Base-by-base conservation (phyloP, 805 yeast genomes). In the Starmerella vaccinii region DNA sequence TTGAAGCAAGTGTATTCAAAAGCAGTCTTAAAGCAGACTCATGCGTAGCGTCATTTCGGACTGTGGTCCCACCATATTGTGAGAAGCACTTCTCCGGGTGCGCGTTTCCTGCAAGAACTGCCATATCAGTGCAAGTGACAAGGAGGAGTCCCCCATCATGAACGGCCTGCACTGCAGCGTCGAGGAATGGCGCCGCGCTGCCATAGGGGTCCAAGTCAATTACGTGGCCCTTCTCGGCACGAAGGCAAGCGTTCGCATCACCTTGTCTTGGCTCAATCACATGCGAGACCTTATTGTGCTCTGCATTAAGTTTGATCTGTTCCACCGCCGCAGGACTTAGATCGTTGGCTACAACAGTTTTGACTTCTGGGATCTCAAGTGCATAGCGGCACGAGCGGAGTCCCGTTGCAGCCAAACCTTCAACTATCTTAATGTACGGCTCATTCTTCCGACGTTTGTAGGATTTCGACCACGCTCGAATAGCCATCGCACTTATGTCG, bases 121-220 rank as follows among this genome's bases (percentile, higher is more conserved):
- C 95, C 15, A 94, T 75, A 68, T 92, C 99, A 0, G 99, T 92
- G 65, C 98, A 92, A 0, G 99, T 92, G 3, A 92, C 90, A 46
- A 92, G 70, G 57, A 92, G 67, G 39, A 92, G 61, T 1, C 97
- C 99, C 50, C 82, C 89, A 58, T 89, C 88, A 45, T 76, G 76
- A n/a, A 89, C 76, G 29, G 82, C 71, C 61, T 87, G 95, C 29
- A 92, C 71, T 0, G 97, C 97, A 29, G 92, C 79, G 65, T 92
- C 98, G 26, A 92, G 74, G 64, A 92, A 92, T 7, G 98, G 98
- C 0, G 96, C 78, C 0, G 96, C 98, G 0, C 97, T 83, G 27
- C 99, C 99, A 63, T 92, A 92, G 0, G 99, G 99, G 66, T 92
- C 99, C 47, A 92, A 73, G 67, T 92, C 99, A 51, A 92, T 78